Evolutionary conservation across 345 rosid species (phyloP).

Genomic region (Pistacia integerrima): DNA sequence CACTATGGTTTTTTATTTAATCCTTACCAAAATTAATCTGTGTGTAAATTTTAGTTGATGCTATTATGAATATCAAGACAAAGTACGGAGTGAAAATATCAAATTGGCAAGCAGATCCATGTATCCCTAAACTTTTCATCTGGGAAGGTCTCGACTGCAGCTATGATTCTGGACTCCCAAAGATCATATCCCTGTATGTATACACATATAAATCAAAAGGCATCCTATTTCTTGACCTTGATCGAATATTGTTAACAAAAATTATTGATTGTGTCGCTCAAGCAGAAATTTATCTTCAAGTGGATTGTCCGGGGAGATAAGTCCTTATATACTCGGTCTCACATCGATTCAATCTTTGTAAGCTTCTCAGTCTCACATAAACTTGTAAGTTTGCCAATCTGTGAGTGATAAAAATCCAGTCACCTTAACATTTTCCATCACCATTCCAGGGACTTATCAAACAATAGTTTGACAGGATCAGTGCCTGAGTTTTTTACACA

Average conservation of each 20-base stretch:
- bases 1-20: neutral
- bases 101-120: constrained; percentile 61
- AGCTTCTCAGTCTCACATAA: constrained; percentile 21
- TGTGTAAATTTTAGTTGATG: constrained; percentile 30
- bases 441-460: constrained; percentile 47
- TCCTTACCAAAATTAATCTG: no score
- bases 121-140: constrained; percentile 33
- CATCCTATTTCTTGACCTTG: neutral
- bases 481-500: constrained; percentile 42
- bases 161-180: constrained; percentile 16
- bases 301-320: constrained; percentile 37
- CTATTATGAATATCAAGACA: constrained; percentile 38
- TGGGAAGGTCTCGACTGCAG: constrained; percentile 54
- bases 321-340: constrained; percentile 28
- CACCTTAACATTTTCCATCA: neutral
- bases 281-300: constrained; percentile 46
- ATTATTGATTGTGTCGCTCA: neutral
- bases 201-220: neutral
- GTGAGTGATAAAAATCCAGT: neutral
- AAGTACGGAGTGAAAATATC: constrained; percentile 30
- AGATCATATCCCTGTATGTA: constrained; percentile 42
- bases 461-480: constrained; percentile 44
- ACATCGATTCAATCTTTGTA: constrained; percentile 37
- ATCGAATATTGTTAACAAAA: neutral
- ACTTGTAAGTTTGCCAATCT: neutral